phyloP scores from a whole-genome alignment of 208 protist genomes.

The Polymyxa betae region DNA sequence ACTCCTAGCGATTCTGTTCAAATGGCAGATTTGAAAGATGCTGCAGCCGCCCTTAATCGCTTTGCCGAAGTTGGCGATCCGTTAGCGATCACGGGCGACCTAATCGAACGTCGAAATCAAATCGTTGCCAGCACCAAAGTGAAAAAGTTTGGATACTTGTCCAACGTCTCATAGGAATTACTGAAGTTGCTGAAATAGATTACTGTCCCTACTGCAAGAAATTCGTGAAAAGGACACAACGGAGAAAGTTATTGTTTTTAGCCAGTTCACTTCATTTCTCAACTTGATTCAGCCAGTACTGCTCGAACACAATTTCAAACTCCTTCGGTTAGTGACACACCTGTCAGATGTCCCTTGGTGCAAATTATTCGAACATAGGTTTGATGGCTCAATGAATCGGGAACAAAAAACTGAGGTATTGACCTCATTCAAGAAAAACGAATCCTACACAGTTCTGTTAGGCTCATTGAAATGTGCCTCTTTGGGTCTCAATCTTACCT shows the following conservation, averaged over 20 bases:
- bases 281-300: not conserved
- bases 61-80: not conserved
- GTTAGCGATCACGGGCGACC: not conserved
- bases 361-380: not conserved
- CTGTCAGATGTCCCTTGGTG: not conserved
- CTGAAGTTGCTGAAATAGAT: not conserved
- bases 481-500: slow-evolving; percentile 38
- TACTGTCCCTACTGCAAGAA: not conserved
- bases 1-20: not conserved
- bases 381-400: slow-evolving; percentile 20
- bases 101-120: not conserved
- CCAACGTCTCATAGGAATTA: not conserved
- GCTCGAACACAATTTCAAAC: not conserved
- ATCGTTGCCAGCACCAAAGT: slow-evolving; percentile 15
- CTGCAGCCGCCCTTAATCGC: not conserved
- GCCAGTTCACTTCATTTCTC: slow-evolving; percentile 48
- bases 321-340: not conserved
- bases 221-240: not conserved
- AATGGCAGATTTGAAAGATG: not conserved
- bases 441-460: slow-evolving; percentile 15
- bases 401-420: not conserved
- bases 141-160: not conserved
- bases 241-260: slow-evolving; percentile 19
- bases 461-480: slow-evolving; percentile 46
- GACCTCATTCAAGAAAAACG: not conserved